Evolutionary conservation across 768 basidiomycete genomes (phyloP), one percentile per base, ranked within the genome.

Genomic region (Artomyces pyxidatus): DNA sequence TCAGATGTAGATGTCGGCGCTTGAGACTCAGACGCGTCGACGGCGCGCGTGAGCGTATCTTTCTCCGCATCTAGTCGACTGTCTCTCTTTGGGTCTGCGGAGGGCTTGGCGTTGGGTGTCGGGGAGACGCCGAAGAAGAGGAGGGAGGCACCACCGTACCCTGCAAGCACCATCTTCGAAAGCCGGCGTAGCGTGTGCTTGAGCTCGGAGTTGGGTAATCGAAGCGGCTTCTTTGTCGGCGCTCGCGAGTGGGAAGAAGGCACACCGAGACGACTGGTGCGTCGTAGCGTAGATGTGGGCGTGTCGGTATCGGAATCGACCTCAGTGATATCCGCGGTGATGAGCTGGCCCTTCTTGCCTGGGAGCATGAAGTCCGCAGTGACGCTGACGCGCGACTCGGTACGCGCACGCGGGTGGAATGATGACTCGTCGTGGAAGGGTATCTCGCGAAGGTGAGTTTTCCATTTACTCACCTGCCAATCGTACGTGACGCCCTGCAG

Each of bases 251-350:
- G 14, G 47, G 47, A 26, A 14, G 23, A 23, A 32, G 45, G 16
- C 37, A 17, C 5, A 37, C 28, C 55, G 51, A 26, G 68, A 65
- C 26, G 65, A 56, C 19, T 61, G n/a, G 25, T n/a, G 2, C 32
- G 30, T 59, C 59, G 48, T 57, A 67, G 37, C 56, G 50, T 42
- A 23, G 39, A 38, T 17, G 57, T 59, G 43, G 62, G 63, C 53
- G 66, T 44, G 54, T 64, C 51, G 63, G 65, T 32, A 64, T 58
- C 48, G 65, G 64, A 50, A 55, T 42, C 50, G 11, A 51, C 74
- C 56, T 82, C 79, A n/a, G 85, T 87, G 35, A 90, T 88, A 56
- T 88, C 85, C 5, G 87, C 88, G 19, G 80, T 79, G 51, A 89
- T 81, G 42, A 91, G 78, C 58, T 89, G 86, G 6, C 83, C 85